These are phyloP conservation scores for Ustilago esculenta DNA, from an alignment of 1,284 basidiomycete species.

Conservation along the genomic window DNA sequence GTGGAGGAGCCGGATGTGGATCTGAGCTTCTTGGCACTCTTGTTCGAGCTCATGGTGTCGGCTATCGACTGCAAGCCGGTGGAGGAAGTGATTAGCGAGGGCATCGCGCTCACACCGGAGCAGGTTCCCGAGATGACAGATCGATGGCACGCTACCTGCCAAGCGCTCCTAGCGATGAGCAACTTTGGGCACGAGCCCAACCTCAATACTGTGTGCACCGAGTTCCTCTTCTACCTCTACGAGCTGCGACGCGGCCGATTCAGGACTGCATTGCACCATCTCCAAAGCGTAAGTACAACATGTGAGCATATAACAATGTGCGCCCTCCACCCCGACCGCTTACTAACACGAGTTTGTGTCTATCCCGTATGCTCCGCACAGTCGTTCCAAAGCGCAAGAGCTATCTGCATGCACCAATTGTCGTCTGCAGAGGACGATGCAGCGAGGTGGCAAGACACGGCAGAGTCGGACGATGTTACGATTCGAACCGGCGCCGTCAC, in stretches of 20 bases:
- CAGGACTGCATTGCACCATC: constrained; percentile 15
- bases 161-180: constrained; percentile 50
- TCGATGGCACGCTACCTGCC: constrained; percentile 52
- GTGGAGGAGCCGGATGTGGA: constrained; percentile 53
- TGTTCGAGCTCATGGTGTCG: constrained; percentile 53
- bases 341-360: background rate
- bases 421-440: constrained; percentile 45
- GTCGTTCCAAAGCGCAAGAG: constrained; percentile 31
- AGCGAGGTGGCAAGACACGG: constrained; percentile 25
- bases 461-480: constrained; percentile 31
- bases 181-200: constrained; percentile 54
- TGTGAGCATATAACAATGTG: no score
- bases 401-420: constrained; percentile 46
- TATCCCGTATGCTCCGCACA: background rate
- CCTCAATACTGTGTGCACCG: constrained; percentile 52
- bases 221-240: constrained; percentile 44
- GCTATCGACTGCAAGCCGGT: constrained; percentile 53
- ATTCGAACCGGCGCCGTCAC: constrained; percentile 46
- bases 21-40: constrained; percentile 51
- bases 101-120: constrained; percentile 45
- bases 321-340: no score
- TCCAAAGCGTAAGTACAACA: no score
- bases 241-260: constrained; percentile 30
- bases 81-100: constrained; percentile 54
- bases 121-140: constrained; percentile 51